phyloP scores from a whole-genome alignment of 1,139 yeast genomes.

The Tardiomyces depauwii region DNA sequence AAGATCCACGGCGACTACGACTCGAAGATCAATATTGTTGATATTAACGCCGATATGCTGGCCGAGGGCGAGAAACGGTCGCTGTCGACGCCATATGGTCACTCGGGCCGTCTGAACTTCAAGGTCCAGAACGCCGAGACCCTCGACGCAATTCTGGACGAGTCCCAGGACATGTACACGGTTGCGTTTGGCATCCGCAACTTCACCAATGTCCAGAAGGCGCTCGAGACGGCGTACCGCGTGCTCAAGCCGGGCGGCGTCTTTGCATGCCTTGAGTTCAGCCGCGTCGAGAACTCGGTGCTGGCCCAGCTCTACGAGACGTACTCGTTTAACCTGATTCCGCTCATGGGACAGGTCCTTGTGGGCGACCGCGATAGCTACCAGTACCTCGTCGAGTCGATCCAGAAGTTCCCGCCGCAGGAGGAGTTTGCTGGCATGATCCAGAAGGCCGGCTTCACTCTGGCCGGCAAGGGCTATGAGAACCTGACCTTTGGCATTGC shows the following conservation, averaged over 20 bases:
- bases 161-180: constrained; percentile 89
- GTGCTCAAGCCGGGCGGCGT: constrained; percentile 98
- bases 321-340: constrained; percentile 80
- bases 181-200: constrained; percentile 96
- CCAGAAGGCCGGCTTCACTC: constrained; percentile 86
- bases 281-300: constrained; percentile 75
- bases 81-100: constrained; percentile 35
- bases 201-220: constrained; percentile 89
- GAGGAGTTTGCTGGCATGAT: constrained; percentile 88
- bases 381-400: constrained; percentile 91
- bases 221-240: constrained; percentile 86
- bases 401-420: constrained; percentile 83
- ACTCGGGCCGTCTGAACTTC: constrained; percentile 55
- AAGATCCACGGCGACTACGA: constrained; percentile 60
- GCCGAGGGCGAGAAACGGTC: constrained; percentile 79
- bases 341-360: constrained; percentile 89
- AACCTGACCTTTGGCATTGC: constrained; percentile 95
- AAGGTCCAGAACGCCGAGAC: constrained; percentile 89
- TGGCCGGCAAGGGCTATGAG: constrained; percentile 86
- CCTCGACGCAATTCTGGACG: constrained; percentile 71
- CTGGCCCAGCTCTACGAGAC: constrained; percentile 71
- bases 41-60: constrained; percentile 93
- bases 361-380: constrained; percentile 94
- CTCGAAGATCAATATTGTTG: constrained; percentile 83
- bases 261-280: constrained; percentile 90